Conservation (phyloP, 805 yeast species). For the Metschnikowia dekortorum region DNA sequence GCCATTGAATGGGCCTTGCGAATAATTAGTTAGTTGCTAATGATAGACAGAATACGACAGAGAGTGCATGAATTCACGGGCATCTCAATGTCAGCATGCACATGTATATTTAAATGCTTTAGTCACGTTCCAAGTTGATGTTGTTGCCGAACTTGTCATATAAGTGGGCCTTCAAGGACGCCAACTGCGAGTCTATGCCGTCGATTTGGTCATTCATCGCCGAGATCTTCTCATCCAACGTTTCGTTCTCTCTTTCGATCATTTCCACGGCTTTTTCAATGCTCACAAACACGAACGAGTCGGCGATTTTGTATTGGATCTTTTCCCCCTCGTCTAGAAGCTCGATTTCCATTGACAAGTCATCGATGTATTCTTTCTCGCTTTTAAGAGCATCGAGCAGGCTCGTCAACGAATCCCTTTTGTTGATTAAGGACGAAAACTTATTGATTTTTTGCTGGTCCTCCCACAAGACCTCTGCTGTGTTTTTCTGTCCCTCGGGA, state of each 20-base stretch:
- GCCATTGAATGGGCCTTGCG: background rate
- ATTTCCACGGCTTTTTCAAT: constrained; percentile 64
- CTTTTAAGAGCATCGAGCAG: constrained; percentile 47
- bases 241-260: constrained; percentile 59
- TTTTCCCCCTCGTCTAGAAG: constrained; percentile 71
- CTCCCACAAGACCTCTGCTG: constrained; percentile 65
- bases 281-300: constrained; percentile 64
- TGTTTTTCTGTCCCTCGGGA: constrained; percentile 54
- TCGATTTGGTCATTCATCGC: constrained; percentile 45
- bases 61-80: too few relatives aligned
- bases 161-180: constrained; percentile 61
- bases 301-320: constrained; percentile 78
- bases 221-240: constrained; percentile 47
- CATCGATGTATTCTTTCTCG: constrained; percentile 87
- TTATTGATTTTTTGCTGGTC: constrained; percentile 89
- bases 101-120: background rate
- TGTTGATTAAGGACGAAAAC: constrained; percentile 76
- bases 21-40: background rate
- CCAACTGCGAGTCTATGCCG: constrained; percentile 50
- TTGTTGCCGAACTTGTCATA: constrained; percentile 88
- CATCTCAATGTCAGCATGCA: background rate
- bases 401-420: constrained; percentile 54
- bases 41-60: background rate
- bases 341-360: constrained; percentile 79
- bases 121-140: constrained; percentile 69